A percentile compares a stretch with the other conserved stretches of the same genome.
phyloP scores from a whole-genome alignment of 441 rosid genomes.

The Euphorbia schlechtendalii region DNA sequence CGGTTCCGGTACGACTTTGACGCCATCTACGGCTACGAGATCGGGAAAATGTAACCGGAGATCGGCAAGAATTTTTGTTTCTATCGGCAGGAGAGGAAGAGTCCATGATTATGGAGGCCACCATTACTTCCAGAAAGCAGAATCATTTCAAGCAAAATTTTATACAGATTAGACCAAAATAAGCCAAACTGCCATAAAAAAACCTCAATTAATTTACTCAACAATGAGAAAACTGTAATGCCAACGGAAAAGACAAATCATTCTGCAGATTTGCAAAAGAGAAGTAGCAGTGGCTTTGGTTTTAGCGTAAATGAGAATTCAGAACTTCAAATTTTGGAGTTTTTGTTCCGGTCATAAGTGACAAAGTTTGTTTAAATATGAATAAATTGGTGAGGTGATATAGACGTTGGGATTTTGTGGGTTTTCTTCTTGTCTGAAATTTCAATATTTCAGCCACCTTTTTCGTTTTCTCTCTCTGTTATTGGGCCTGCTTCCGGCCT shows the following conservation, averaged over 20 bases:
- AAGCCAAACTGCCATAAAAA: constrained; percentile 9
- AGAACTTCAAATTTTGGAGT: neutral
- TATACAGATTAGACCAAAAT: neutral
- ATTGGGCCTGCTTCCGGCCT: no score
- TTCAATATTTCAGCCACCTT: no score
- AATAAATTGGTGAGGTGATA: neutral
- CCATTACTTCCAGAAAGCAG: constrained; percentile 2
- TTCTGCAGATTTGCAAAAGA: neutral
- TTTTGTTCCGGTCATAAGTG: neutral
- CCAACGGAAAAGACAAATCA: constrained; percentile 9
- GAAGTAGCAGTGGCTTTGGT: neutral
- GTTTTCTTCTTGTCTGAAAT: neutral
- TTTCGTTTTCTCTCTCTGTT: no score
- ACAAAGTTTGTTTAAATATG: neutral
- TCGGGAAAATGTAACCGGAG: constrained; percentile 29
- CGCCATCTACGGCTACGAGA: constrained; percentile 46
- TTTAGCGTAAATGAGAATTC: neutral
- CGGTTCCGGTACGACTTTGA: constrained; percentile 42
- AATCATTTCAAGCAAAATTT: constrained; percentile 11
- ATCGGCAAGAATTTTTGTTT: constrained; percentile 22
- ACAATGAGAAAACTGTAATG: neutral
- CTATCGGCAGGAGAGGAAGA: constrained; percentile 16
- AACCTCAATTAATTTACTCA: neutral
- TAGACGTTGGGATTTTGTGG: constrained; percentile 13
- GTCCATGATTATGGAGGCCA: constrained; percentile 10